Evolutionary conservation across 148 eudicot genomes (phyloP).

Genomic region (Agrostemma githago): DNA sequence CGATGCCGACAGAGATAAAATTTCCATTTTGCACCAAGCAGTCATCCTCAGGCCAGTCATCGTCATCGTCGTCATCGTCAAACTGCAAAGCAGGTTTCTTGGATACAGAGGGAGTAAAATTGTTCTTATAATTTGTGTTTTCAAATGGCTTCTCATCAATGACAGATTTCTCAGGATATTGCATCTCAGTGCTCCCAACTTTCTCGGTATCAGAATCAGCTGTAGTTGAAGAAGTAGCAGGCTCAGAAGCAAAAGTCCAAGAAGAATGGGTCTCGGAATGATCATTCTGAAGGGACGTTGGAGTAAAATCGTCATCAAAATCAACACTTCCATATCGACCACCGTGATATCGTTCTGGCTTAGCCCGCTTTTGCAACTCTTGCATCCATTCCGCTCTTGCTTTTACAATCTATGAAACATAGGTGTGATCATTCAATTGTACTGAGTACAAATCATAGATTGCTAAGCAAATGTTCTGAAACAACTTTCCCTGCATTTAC

Average conservation of each 20-base stretch:
- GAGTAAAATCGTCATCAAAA: conserved; percentile 38
- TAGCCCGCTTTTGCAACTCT: conserved; percentile 66
- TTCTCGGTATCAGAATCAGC: conserved; percentile 47
- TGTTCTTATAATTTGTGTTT: conserved; percentile 25
- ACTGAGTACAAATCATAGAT: background rate
- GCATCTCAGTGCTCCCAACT: conserved; percentile 33
- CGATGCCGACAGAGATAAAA: conserved; percentile 37
- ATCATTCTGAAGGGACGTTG: conserved; percentile 30
- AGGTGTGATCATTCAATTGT: conserved; percentile 2
- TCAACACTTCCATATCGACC: conserved; percentile 36
- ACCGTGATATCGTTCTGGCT: conserved; percentile 36
- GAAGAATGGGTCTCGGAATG: conserved; percentile 30
- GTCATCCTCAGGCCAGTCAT: conserved; percentile 82
- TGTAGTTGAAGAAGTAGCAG: conserved; percentile 31
- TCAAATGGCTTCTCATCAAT: conserved; percentile 44
- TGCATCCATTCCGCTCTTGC: conserved; percentile 88
- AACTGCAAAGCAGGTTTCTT: conserved; percentile 32
- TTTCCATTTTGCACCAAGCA: conserved; percentile 40
- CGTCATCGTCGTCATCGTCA: conserved; percentile 61
- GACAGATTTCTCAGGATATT: conserved; percentile 44
- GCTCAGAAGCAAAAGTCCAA: conserved; percentile 38
- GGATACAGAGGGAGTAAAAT: conserved; percentile 25
- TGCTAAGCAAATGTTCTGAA: background rate
- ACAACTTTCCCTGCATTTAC: background rate
- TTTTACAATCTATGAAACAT: conserved; percentile 41